Conservation (phyloP, 257 asterid species). For the Penstemon newberryi region DNA sequence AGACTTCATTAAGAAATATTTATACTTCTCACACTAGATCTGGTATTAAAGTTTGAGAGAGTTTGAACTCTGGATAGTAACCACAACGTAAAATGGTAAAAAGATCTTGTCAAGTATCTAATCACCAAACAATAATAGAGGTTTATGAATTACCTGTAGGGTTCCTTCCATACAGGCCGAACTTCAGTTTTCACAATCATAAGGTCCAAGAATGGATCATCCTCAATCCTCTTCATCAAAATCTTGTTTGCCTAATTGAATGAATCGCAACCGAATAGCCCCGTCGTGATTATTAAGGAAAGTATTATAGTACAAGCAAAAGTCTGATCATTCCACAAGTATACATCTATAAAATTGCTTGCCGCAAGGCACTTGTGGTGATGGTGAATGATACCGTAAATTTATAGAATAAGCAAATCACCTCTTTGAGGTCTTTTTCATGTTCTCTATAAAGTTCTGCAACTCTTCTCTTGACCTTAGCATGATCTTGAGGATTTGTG, state of each 20-base stretch:
- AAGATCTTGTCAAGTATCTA: background rate
- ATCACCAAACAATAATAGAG: conserved; percentile 19
- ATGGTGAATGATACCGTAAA: background rate
- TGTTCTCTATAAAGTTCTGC: conserved; percentile 75
- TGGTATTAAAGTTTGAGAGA: conserved; percentile 7
- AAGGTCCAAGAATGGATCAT: conserved; percentile 85
- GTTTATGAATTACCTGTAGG: conserved; percentile 62
- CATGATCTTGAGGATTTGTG: conserved; percentile 78
- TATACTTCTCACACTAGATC: conserved; percentile 5
- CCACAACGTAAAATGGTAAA: conserved; percentile 7
- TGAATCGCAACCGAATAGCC: conserved; percentile 16
- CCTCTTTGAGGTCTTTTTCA: conserved; percentile 87
- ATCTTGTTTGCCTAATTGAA: conserved; percentile 66
- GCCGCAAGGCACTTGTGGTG: background rate
- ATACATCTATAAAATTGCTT: background rate
- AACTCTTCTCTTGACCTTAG: conserved; percentile 69
- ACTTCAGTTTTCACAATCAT: conserved; percentile 72
- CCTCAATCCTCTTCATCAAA: conserved; percentile 72
- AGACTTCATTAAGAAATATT: conserved; percentile 1
- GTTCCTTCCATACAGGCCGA: conserved; percentile 79
- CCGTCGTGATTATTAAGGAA: too few relatives aligned
- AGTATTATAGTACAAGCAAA: background rate
- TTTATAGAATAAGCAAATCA: conserved; percentile 29
- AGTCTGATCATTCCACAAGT: conserved; percentile 4
- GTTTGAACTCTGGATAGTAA: background rate